These are phyloP conservation scores for Pugionium cornutum DNA, from an alignment of 345 rosid species.

Conservation along the genomic window DNA sequence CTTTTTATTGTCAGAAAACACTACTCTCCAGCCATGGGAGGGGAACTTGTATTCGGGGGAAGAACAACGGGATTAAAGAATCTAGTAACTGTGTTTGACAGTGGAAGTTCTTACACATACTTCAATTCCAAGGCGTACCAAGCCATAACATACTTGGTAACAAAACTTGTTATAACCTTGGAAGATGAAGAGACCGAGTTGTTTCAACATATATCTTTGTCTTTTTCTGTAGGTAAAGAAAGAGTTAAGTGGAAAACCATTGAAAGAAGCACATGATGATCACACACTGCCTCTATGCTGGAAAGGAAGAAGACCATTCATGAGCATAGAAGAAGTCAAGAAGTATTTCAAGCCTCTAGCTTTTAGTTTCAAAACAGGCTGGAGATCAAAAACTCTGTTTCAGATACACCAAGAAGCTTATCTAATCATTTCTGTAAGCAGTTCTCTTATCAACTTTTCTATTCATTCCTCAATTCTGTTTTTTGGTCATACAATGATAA, in stretches of 20 bases:
- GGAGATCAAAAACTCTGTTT: slow-evolving; percentile 54
- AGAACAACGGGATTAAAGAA: slow-evolving; percentile 62
- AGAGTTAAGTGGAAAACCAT: slow-evolving; percentile 52
- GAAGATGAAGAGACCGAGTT: not conserved
- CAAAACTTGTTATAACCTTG: slow-evolving; percentile 4
- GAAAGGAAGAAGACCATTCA: slow-evolving; percentile 83
- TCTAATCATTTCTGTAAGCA: slow-evolving; percentile 78
- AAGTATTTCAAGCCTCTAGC: slow-evolving; percentile 74
- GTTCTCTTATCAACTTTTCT: not conserved
- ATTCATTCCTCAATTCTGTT: too few relatives aligned
- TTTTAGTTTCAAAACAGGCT: slow-evolving; percentile 54
- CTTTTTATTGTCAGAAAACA: slow-evolving; percentile 53
- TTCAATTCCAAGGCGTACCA: slow-evolving; percentile 65
- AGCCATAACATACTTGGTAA: slow-evolving; percentile 52
- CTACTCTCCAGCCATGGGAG: slow-evolving; percentile 79
- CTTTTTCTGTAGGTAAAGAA: slow-evolving; percentile 47
- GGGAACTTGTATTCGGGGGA: slow-evolving; percentile 65
- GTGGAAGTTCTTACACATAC: slow-evolving; percentile 96
- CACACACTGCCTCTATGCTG: slow-evolving; percentile 79
- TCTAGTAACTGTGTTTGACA: slow-evolving; percentile 59
- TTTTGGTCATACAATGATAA: not conserved
- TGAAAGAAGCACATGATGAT: slow-evolving; percentile 67
- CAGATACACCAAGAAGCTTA: slow-evolving; percentile 73
- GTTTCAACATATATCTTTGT: too few relatives aligned
- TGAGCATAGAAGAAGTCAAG: slow-evolving; percentile 59